Evolutionary conservation across 2,329 filamentous ascomycete species (phyloP).

Genomic region (Colletotrichum noveboracense): DNA sequence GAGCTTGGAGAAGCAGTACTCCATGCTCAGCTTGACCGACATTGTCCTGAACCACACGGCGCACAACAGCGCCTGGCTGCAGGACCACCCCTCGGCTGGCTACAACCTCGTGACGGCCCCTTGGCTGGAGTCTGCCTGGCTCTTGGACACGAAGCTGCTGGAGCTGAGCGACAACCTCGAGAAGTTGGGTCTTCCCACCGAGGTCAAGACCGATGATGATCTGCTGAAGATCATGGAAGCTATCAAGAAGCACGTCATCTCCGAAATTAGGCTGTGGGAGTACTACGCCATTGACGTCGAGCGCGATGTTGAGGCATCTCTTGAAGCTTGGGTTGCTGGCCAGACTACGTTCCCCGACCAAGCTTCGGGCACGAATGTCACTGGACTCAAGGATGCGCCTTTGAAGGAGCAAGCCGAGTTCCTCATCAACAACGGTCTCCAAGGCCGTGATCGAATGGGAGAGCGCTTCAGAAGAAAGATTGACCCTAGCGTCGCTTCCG

Average conservation of each 20-base stretch:
- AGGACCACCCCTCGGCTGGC: constrained; percentile 92
- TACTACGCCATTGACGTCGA: constrained; percentile 88
- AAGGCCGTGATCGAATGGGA: constrained; percentile 76
- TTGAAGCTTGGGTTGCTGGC: constrained; percentile 74
- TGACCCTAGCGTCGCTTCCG: constrained; percentile 73
- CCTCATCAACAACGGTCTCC: constrained; percentile 71
- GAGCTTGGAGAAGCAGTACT: constrained; percentile 84
- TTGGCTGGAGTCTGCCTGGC: constrained; percentile 69
- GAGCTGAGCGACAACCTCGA: constrained; percentile 80
- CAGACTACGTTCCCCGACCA: constrained; percentile 60
- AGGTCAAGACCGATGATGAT: constrained; percentile 73
- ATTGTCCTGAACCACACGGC: constrained; percentile 99
- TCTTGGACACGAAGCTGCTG: constrained; percentile 67
- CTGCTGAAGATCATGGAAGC: constrained; percentile 82
- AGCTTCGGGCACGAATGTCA: constrained; percentile 40
- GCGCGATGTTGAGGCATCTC: constrained; percentile 68
- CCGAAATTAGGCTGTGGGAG: constrained; percentile 84
- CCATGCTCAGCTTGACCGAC: constrained; percentile 87
- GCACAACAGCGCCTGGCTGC: constrained; percentile 91
- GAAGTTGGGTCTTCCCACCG: constrained; percentile 75
- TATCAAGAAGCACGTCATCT: constrained; percentile 81
- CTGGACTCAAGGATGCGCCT: constrained; percentile 51
- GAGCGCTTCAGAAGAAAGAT: constrained; percentile 78
- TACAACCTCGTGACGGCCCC: constrained; percentile 95
- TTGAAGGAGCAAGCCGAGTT: constrained; percentile 63